Conservation (phyloP, 768 basidiomycete genomes). For the Phylloporus scabripes region DNA sequence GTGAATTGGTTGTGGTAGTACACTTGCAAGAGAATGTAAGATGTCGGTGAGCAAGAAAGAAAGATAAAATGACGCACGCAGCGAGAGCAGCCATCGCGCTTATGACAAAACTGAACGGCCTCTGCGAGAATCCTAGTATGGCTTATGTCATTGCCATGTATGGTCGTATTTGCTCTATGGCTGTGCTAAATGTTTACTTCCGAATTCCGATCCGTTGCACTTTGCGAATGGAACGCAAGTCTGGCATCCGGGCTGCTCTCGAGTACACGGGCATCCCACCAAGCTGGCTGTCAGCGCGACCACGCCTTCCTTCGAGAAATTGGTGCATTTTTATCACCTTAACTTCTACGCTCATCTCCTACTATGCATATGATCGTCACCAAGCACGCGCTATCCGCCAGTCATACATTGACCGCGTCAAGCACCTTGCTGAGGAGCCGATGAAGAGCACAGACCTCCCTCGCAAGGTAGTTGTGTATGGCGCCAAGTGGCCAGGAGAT, state of each 20-base stretch:
- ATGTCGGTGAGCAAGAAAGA: not conserved
- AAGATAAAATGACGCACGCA: conserved; percentile 47
- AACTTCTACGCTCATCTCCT: conserved; percentile 62
- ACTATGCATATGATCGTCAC: conserved; percentile 81
- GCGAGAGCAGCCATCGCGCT: conserved; percentile 61
- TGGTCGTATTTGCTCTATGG: conserved; percentile 23
- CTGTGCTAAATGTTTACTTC: conserved; percentile 17
- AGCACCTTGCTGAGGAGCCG: conserved; percentile 65
- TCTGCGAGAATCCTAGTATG: not conserved
- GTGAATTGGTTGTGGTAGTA: conserved; percentile 64
- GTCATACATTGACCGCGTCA: conserved; percentile 75
- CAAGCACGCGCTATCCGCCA: conserved; percentile 74
- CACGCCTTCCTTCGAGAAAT: conserved; percentile 83
- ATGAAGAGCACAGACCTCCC: conserved; percentile 60
- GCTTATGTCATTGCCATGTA: conserved; percentile 20
- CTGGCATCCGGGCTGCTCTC: conserved; percentile 59
- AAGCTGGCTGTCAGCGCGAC: conserved; percentile 79
- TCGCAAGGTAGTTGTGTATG: conserved; percentile 81
- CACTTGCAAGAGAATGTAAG: conserved; percentile 33
- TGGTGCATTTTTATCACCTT: conserved; percentile 90
- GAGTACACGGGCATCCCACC: conserved; percentile 64
- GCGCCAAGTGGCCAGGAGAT: conserved; percentile 90
- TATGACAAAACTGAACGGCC: conserved; percentile 16
- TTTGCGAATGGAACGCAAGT: conserved; percentile 28
- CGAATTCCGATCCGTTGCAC: conserved; percentile 14